Evolutionary conservation across 805 yeast genomes (phyloP), one percentile per base, ranked within the genome.

Genomic region (Suhomyces sp.): DNA sequence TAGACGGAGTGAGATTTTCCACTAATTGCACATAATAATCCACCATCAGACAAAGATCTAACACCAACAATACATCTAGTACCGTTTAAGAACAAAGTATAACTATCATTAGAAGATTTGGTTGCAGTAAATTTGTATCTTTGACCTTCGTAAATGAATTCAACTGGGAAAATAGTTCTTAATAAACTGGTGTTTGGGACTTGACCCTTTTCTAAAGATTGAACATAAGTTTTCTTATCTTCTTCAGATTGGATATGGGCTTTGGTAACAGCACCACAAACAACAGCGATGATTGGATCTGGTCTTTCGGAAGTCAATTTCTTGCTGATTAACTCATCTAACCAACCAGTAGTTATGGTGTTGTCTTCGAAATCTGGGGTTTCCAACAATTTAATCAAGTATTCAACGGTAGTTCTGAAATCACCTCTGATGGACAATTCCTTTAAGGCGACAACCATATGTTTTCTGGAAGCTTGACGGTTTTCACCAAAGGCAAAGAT

Each of bases 401-500:
- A 93, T 67, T 93, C 99, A 46, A 91, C 96, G 11, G 98, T 93
- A 19, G 99, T 93, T 65, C 96, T 79, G 74, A 93, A 93, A 56
- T 93, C 98, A 76, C 99, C 98, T 65, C 98, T 81, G 53, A 93
- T 93, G 36, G 95, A 83, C 50, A 93, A 77, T 65, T 93, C 98
- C 62, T 91, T 93, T 61, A 93, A 74, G 0, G 98, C 99, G 38
- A 93, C 98, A 45, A 93, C 96, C 98, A 93, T 93, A 56, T 95
- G 96, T 63, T 93, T 90, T 70, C 99, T 85, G 21, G 96, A 87
- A 24, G 95, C 95, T 63, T 87, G 95, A 70, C 99, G 84, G 59
- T 90, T 91, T 70, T 93, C 98, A 62, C 98, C 98, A 65, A 91
- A 95, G 21, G 99, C 97, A 63, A 93, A 93, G 44, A 93, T 93